Evolutionary conservation across 2,329 filamentous ascomycete species (phyloP).

Genomic region (Sarocladium oryzae): DNA sequence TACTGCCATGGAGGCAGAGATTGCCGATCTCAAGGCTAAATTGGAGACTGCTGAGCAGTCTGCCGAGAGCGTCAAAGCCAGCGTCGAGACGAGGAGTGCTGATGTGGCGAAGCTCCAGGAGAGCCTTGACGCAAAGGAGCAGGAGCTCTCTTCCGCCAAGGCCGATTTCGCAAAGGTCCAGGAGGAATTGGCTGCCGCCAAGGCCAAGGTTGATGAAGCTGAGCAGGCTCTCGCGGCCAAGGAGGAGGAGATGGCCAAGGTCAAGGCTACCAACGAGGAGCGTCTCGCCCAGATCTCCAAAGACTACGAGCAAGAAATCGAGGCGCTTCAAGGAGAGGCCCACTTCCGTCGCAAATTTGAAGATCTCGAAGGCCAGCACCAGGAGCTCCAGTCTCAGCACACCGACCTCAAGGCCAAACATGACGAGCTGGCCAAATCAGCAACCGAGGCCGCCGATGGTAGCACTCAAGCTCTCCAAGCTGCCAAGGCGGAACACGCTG

Average conservation of each 20-base stretch:
- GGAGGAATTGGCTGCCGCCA: conserved; percentile 40
- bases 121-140: conserved; percentile 36
- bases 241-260: conserved; percentile 41
- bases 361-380: conserved; percentile 51
- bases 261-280: conserved; percentile 50
- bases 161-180: conserved; percentile 33
- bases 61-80: conserved; percentile 33
- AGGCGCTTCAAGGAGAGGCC: conserved; percentile 55
- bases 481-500: conserved; percentile 36
- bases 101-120: conserved; percentile 33
- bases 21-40: conserved; percentile 43
- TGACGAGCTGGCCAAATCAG: conserved; percentile 36
- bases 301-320: conserved; percentile 60
- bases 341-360: conserved; percentile 59
- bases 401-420: conserved; percentile 49
- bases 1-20: conserved; percentile 44
- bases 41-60: conserved; percentile 41
- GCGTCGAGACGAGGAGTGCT: conserved; percentile 36
- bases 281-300: conserved; percentile 52
- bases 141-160: conserved; percentile 39
- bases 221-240: conserved; percentile 40
- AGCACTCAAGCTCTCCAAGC: conserved; percentile 37
- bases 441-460: conserved; percentile 27
- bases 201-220: conserved; percentile 41
- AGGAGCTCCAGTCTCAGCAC: conserved; percentile 33